Evolutionary conservation across 306 rosid species (phyloP).

Genomic region (Fragaria vesca): DNA sequence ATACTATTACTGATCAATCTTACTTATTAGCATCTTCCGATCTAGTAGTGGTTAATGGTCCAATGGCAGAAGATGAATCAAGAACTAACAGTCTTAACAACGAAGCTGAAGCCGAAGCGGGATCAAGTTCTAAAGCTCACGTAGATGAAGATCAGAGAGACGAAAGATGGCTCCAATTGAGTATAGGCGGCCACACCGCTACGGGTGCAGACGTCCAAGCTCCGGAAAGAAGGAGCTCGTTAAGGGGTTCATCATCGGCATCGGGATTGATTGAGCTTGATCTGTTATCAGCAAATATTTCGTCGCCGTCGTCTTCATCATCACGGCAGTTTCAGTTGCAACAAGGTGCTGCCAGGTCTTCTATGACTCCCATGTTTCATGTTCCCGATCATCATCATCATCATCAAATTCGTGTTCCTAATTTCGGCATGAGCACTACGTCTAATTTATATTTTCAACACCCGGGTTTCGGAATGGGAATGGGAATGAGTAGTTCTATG

Average conservation of each 20-base stretch:
- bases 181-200: slow-evolving; percentile 49
- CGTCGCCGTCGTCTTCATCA: slow-evolving; percentile 9
- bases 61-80: slow-evolving; percentile 77
- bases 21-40: slow-evolving; percentile 58
- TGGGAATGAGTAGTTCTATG: slow-evolving; percentile 31
- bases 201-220: slow-evolving; percentile 7
- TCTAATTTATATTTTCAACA: slow-evolving; percentile 41
- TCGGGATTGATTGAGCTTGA: slow-evolving; percentile 64
- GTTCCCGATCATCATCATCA: slow-evolving; percentile 7
- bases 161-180: slow-evolving; percentile 73
- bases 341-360: slow-evolving; percentile 7
- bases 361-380: slow-evolving; percentile 6
- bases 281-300: slow-evolving; percentile 36
- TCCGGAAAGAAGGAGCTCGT: slow-evolving; percentile 1
- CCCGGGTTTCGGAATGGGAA: slow-evolving; percentile 19
- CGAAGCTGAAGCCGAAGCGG: slow-evolving; percentile 18
- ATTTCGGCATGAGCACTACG: slow-evolving; percentile 20
- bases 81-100: slow-evolving; percentile 40
- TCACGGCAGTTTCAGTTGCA: slow-evolving; percentile 1
- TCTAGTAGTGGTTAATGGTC: slow-evolving; percentile 27
- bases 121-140: slow-evolving; percentile 14
- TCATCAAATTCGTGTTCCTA: slow-evolving; percentile 7
- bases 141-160: slow-evolving; percentile 8
- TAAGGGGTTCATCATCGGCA: slow-evolving; percentile 8
- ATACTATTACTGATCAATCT: slow-evolving; percentile 18